These are phyloP conservation scores for Ophiosphaerella herpotricha DNA, from an alignment of 2,329 filamentous ascomycete species.

Conservation along the genomic window DNA sequence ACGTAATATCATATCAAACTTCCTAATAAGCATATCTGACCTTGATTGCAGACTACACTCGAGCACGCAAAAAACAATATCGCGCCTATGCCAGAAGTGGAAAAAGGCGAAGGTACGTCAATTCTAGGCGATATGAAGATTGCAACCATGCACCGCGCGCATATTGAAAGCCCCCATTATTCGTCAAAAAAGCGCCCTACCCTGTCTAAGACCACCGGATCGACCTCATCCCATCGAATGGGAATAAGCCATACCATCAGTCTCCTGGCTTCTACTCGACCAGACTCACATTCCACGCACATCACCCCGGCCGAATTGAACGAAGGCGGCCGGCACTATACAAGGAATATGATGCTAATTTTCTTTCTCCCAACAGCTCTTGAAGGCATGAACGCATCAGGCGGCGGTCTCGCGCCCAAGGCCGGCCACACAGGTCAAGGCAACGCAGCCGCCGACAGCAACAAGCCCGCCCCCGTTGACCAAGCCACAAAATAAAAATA, in stretches of 20 bases:
- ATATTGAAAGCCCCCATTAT: too few relatives aligned
- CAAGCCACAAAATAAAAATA: slow-evolving; percentile 20
- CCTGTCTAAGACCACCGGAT: too few relatives aligned
- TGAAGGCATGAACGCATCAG: slow-evolving; percentile 42
- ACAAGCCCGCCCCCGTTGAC: slow-evolving; percentile 26
- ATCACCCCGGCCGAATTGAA: too few relatives aligned
- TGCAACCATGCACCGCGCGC: too few relatives aligned
- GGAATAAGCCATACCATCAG: too few relatives aligned
- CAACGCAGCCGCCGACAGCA: slow-evolving; percentile 14
- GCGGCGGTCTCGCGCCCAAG: slow-evolving; percentile 32
- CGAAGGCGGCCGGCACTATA: background rate
- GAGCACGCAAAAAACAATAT: slow-evolving; percentile 47
- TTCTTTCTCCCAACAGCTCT: slow-evolving; percentile 20
- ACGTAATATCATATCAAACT: slow-evolving; percentile 4
- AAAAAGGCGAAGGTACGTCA: slow-evolving; percentile 45
- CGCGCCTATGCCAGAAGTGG: slow-evolving; percentile 43
- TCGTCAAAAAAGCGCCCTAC: too few relatives aligned
- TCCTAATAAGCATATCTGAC: background rate
- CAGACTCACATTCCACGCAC: too few relatives aligned
- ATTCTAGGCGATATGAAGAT: background rate
- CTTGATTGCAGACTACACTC: slow-evolving; percentile 27
- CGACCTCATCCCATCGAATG: too few relatives aligned
- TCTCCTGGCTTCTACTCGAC: too few relatives aligned
- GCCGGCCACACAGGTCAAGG: slow-evolving; percentile 21
- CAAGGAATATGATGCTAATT: slow-evolving; percentile 1